Evolutionary conservation across 1,284 basidiomycete genomes (phyloP).

Genomic region (Tetrapyrgos nigripes): DNA sequence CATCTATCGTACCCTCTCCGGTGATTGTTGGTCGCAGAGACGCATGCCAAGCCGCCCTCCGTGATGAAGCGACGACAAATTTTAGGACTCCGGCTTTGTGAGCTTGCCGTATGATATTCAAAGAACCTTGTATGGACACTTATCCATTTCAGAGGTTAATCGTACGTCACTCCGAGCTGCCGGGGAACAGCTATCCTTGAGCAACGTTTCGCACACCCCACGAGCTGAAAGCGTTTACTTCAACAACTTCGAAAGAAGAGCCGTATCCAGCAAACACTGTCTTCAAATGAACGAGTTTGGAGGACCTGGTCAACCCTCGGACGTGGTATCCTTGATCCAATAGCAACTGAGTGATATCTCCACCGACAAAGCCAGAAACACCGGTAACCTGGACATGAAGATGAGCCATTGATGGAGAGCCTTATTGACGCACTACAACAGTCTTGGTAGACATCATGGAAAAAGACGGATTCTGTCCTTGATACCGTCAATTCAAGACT

Average conservation of each 20-base stretch:
- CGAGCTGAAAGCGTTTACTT: neutral
- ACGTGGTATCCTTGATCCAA: slow-evolving; percentile 5
- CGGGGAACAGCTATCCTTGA: no score
- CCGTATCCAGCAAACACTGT: neutral
- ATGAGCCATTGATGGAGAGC: no score
- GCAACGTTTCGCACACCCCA: no score
- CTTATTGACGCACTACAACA: no score
- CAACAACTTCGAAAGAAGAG: neutral
- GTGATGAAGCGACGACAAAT: slow-evolving; percentile 2
- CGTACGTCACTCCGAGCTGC: no score
- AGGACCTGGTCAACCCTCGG: neutral
- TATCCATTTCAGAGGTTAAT: neutral
- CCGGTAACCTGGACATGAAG: slow-evolving; percentile 4
- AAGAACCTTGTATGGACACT: slow-evolving; percentile 7
- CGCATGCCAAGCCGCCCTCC: neutral
- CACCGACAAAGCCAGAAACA: slow-evolving; percentile 9
- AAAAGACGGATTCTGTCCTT: no score
- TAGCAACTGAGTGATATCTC: slow-evolving; percentile 1
- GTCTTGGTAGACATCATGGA: no score
- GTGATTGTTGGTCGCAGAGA: no score
- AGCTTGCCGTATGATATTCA: slow-evolving; percentile 10
- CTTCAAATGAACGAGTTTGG: neutral
- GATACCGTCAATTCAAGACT: no score
- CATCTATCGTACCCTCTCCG: no score
- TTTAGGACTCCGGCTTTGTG: slow-evolving; percentile 7